These are phyloP conservation scores for Magnolia officinalis DNA, from an alignment of 164 flowering plant species.

Conservation along the genomic window DNA sequence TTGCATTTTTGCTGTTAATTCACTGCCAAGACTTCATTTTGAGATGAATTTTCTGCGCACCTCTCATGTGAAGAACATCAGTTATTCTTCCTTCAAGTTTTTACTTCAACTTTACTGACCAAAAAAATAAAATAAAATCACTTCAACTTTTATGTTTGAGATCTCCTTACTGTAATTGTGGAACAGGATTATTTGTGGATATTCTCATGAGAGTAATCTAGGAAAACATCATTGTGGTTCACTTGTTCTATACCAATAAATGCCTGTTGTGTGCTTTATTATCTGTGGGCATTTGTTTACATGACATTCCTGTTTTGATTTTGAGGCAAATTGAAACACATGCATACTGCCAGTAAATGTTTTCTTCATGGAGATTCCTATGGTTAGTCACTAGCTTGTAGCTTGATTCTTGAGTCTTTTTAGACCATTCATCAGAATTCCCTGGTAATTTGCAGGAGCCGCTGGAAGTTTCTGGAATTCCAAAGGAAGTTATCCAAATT, in stretches of 20 bases:
- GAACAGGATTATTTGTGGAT: background rate
- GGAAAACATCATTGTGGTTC: background rate
- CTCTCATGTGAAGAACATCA: background rate
- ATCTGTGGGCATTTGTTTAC: background rate
- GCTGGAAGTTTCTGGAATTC: conserved; percentile 50
- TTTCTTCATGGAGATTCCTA: conserved; percentile 3
- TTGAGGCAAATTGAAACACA: background rate
- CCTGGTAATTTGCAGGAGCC: conserved; percentile 52
- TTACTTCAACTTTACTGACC: no score
- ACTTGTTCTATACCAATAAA: background rate
- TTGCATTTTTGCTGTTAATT: background rate
- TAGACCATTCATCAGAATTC: background rate
- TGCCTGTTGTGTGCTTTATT: background rate
- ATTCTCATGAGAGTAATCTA: background rate
- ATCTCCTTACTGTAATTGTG: background rate
- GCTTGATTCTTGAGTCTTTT: background rate
- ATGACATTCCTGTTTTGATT: background rate
- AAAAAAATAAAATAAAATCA: background rate
- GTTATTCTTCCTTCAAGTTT: background rate
- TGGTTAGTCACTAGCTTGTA: background rate
- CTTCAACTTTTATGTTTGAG: background rate
- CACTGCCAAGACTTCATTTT: background rate
- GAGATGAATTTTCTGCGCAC: background rate
- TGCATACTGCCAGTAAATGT: background rate
- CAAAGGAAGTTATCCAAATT: conserved; percentile 46